A percentile compares a stretch with the other conserved stretches of the same genome.
These are phyloP conservation scores for Trichoderma parareesei DNA, from an alignment of 495 filamentous ascomycete genomes.

Conservation along the genomic window DNA sequence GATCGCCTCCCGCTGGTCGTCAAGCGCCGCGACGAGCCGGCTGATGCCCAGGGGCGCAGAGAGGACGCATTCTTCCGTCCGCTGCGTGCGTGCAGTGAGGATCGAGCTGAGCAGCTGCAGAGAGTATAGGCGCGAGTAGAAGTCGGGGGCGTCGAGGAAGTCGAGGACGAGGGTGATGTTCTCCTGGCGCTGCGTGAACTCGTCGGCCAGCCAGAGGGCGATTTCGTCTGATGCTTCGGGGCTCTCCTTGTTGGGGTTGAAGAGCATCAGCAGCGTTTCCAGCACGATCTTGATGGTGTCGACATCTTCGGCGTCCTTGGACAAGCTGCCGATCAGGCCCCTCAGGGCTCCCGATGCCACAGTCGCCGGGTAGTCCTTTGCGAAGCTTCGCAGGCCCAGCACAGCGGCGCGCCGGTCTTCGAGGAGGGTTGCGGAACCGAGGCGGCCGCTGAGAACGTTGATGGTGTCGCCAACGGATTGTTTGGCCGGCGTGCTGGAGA, in stretches of 20 bases:
- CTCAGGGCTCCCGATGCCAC: constrained; percentile 89
- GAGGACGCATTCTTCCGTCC: constrained; percentile 93
- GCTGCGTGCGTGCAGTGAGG: constrained; percentile 73
- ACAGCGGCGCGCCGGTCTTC: constrained; percentile 93
- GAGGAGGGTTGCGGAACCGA: constrained; percentile 78
- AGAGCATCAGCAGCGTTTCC: constrained; percentile 91
- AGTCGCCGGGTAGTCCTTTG: constrained; percentile 89
- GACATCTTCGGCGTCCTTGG: constrained; percentile 87
- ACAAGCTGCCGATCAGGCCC: constrained; percentile 74
- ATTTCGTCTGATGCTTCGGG: constrained; percentile 97
- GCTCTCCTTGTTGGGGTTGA: constrained; percentile 51
- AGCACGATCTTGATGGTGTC: constrained; percentile 91
- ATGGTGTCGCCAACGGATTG: constrained; percentile 95
- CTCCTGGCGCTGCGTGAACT: constrained; percentile 97
- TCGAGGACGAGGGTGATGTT: constrained; percentile 89
- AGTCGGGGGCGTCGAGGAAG: constrained; percentile 78
- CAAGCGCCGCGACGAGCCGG: constrained; percentile 71
- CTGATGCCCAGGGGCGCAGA: constrained; percentile 82
- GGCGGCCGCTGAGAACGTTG: constrained; percentile 72
- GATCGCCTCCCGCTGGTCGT: constrained; percentile 80
- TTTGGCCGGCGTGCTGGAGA: constrained; percentile 85
- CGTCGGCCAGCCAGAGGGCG: constrained; percentile 91
- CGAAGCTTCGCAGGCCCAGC: constrained; percentile 86
- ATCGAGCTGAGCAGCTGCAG: constrained; percentile 86
- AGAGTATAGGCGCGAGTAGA: constrained; percentile 89